Conservation (phyloP, 805 yeast species). For the Wickerhamiella allomyrinae region DNA sequence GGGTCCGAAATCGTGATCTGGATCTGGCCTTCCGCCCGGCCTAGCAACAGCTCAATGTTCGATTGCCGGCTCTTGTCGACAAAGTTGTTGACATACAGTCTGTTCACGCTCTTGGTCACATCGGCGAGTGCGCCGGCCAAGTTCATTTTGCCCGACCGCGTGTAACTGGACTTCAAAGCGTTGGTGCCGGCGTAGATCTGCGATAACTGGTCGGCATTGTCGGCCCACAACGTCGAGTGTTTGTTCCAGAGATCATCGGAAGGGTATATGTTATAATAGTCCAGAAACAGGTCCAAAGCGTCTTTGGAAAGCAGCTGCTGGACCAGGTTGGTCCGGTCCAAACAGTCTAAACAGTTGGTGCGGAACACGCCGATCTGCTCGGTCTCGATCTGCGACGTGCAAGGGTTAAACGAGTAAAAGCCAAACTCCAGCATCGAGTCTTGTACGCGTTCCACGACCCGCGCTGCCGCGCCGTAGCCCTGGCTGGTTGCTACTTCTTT, state of each 20-base stretch:
- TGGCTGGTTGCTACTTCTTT: constrained; percentile 72
- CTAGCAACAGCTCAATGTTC: constrained; percentile 77
- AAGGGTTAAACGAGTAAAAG: constrained; percentile 59
- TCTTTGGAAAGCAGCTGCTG: constrained; percentile 60
- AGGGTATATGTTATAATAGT: constrained; percentile 31
- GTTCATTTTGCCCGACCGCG: constrained; percentile 92
- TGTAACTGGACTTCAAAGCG: constrained; percentile 86
- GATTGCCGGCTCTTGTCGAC: constrained; percentile 82
- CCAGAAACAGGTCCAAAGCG: constrained; percentile 36
- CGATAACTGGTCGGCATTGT: constrained; percentile 92
- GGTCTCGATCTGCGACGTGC: constrained; percentile 37
- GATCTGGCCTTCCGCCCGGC: constrained; percentile 56
- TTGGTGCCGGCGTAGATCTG: constrained; percentile 96
- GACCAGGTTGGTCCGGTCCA: constrained; percentile 84
- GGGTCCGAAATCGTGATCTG: constrained; percentile 78
- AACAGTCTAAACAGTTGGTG: constrained; percentile 86
- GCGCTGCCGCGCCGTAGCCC: constrained; percentile 71
- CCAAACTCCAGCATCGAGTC: constrained; percentile 67
- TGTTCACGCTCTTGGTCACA: constrained; percentile 86
- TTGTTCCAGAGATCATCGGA: constrained; percentile 48
- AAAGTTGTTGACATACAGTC: constrained; percentile 92
- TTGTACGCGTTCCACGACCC: constrained; percentile 47
- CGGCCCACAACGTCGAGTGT: constrained; percentile 91
- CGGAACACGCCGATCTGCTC: constrained; percentile 87
- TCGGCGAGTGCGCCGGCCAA: constrained; percentile 95